phyloP scores from a whole-genome alignment of 2,329 filamentous ascomycete species.

The Zalaria obscura region DNA sequence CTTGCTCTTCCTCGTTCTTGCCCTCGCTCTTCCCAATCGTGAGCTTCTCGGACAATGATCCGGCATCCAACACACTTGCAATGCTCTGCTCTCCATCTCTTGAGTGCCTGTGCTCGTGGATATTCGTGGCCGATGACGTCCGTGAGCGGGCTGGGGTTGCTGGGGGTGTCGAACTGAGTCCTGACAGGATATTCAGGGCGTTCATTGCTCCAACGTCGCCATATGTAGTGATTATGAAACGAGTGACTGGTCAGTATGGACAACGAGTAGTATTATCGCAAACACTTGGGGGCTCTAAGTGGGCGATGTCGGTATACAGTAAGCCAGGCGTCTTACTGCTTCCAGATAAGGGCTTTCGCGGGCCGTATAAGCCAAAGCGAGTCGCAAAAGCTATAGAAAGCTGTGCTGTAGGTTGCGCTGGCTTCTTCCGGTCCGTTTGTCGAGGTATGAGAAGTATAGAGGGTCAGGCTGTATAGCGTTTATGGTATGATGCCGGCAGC shows the following conservation, averaged over 20 bases:
- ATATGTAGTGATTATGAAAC: background rate
- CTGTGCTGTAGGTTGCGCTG: too few species aligned
- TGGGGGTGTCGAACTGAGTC: conserved; percentile 43
- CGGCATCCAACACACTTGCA: background rate
- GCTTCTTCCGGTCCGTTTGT: too few species aligned
- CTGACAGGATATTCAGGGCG: conserved; percentile 82
- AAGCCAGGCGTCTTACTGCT: too few species aligned
- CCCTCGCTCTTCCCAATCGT: background rate
- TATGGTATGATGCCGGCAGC: too few species aligned
- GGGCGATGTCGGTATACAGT: too few species aligned
- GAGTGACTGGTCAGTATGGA: background rate
- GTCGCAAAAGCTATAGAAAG: too few species aligned
- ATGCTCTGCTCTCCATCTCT: background rate
- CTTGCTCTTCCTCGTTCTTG: conserved; percentile 1
- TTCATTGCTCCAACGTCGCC: conserved; percentile 56
- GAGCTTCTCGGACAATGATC: conserved; percentile 1
- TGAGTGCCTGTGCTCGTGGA: conserved; percentile 9
- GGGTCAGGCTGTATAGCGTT: too few species aligned
- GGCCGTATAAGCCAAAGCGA: too few species aligned
- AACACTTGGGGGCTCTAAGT: too few species aligned
- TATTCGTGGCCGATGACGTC: conserved; percentile 38
- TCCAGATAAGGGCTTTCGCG: too few species aligned
- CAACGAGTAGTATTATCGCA: too few species aligned
- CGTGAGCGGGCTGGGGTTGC: conserved; percentile 34
- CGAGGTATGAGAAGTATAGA: too few species aligned